These are phyloP conservation scores for Pseudopyrenochaeta lycopersici DNA, from an alignment of 2,329 filamentous ascomycete species.

Conservation along the genomic window DNA sequence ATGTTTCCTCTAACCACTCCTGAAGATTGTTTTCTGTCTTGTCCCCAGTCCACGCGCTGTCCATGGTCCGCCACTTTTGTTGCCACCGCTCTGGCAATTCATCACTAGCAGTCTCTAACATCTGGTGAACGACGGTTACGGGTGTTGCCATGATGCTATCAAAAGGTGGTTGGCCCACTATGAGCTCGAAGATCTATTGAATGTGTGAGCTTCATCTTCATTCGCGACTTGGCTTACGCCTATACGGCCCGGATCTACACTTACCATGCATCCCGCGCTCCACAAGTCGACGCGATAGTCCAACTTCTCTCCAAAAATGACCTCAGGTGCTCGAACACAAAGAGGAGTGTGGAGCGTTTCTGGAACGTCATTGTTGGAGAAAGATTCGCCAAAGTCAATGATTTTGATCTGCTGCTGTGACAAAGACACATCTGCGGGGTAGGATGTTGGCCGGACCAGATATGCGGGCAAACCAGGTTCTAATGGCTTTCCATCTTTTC, in stretches of 20 bases:
- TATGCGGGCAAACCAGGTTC: slow-evolving; percentile 27
- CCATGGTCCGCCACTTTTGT: slow-evolving; percentile 36
- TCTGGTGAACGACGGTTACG: slow-evolving; percentile 44
- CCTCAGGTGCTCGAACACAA: slow-evolving; percentile 48
- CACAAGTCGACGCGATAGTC: slow-evolving; percentile 52
- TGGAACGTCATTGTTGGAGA: slow-evolving; percentile 30
- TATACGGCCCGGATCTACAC: slow-evolving; percentile 17
- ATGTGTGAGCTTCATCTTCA: slow-evolving; percentile 17
- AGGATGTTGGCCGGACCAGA: slow-evolving; percentile 22
- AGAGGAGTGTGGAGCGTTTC: slow-evolving; percentile 47
- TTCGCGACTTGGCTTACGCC: no score
- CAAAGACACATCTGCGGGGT: background rate
- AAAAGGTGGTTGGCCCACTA: slow-evolving; percentile 51
- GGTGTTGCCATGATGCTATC: slow-evolving; percentile 49
- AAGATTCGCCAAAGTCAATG: slow-evolving; percentile 52
- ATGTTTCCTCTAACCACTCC: slow-evolving; percentile 49
- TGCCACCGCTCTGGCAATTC: slow-evolving; percentile 49
- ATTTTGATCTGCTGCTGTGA: slow-evolving; percentile 18
- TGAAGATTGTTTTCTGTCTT: slow-evolving; percentile 30
- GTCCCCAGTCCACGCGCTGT: slow-evolving; percentile 16
- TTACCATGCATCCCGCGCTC: slow-evolving; percentile 50
- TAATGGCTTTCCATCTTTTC: slow-evolving; percentile 27
- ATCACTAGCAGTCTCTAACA: slow-evolving; percentile 46
- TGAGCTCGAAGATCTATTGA: slow-evolving; percentile 50
- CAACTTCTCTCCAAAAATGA: slow-evolving; percentile 48